phyloP scores from a whole-genome alignment of 768 basidiomycete genomes.

The Floccularia luteovirens region DNA sequence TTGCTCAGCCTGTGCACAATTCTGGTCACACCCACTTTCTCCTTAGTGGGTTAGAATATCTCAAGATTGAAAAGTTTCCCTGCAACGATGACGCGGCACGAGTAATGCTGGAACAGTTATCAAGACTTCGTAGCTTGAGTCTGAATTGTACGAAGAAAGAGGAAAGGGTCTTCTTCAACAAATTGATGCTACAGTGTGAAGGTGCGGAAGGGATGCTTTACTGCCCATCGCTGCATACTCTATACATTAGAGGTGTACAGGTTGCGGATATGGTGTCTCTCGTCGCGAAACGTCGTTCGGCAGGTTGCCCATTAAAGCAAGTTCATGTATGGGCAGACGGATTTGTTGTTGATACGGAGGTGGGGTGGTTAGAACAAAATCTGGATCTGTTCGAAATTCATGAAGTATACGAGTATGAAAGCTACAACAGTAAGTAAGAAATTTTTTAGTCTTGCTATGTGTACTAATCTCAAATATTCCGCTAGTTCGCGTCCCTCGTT shows the following conservation, averaged over 20 bases:
- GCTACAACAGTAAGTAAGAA: too few relatives aligned
- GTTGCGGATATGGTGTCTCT: conserved; percentile 34
- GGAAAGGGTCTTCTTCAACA: conserved; percentile 19
- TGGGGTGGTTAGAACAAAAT: too few relatives aligned
- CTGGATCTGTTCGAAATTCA: too few relatives aligned
- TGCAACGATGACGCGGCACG: conserved; percentile 25
- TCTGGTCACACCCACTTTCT: conserved; percentile 34
- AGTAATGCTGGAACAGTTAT: conserved; percentile 38
- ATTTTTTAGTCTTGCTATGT: too few relatives aligned
- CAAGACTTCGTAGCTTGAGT: conserved; percentile 34
- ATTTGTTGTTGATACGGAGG: too few relatives aligned
- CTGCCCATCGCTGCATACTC: conserved; percentile 43
- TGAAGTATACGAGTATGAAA: too few relatives aligned
- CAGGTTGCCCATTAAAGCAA: conserved; percentile 37
- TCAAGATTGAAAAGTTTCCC: conserved; percentile 46
- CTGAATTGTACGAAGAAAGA: too few relatives aligned
- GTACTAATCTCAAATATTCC: too few relatives aligned
- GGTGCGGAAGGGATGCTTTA: too few relatives aligned
- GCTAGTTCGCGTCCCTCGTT: conserved; percentile 38
- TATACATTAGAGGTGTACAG: conserved; percentile 37
- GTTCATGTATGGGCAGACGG: conserved; percentile 40
- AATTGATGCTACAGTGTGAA: conserved; percentile 9
- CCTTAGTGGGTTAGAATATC: conserved; percentile 37
- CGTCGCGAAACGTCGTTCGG: conserved; percentile 31
- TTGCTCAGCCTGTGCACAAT: conserved; percentile 31